Evolutionary conservation across 345 rosid genomes (phyloP), one percentile per base, ranked within the genome.

Genomic region (Erodium maritimum): DNA sequence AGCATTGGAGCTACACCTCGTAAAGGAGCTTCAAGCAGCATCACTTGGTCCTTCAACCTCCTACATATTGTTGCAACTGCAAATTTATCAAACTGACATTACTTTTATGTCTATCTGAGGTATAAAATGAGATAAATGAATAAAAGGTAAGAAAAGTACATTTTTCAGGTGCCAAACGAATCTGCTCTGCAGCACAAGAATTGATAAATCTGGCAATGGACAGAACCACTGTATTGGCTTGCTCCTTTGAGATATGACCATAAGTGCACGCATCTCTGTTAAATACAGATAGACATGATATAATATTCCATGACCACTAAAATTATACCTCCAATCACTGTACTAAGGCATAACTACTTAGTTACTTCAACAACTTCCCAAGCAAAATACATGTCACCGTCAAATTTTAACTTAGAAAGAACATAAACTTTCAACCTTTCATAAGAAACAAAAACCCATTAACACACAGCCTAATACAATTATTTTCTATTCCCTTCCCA

Each of bases 1-100:
- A 80, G 79, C 82, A 94, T 52, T 6, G 97, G 87, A 60, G 72
- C 78, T 57, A 94, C 86, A 18, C 93, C 99, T 37, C 84, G 84
- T 42, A 87, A 19, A 17, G 96, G 96, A 34, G 77, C 77, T 54
- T 69, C 80, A 34, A 79, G 83, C 69, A 74, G 33, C 77, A 84
- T 21, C 65, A 85, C 86, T 56, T 71, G 82, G 54, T 89, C 99
- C 79, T 89, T 89, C 65, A 86, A 75, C 70, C 80, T 87, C 86
- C 78, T 89, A 67, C 91, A 86, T 61, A 93, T 81, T 52, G 69
- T 63, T 53, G 77, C 58, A 65, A 93, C 99, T 93, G 79, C 71
- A 56, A 64, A 45, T 17, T 55, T 71, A 65, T 67, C 61, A 57
- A 48, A 59, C 53, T 48, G 57, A 61, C 57, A 69, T 17, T 58